These are phyloP conservation scores for Yarrowia osloensis DNA, from an alignment of 805 yeast species.

Conservation along the genomic window DNA sequence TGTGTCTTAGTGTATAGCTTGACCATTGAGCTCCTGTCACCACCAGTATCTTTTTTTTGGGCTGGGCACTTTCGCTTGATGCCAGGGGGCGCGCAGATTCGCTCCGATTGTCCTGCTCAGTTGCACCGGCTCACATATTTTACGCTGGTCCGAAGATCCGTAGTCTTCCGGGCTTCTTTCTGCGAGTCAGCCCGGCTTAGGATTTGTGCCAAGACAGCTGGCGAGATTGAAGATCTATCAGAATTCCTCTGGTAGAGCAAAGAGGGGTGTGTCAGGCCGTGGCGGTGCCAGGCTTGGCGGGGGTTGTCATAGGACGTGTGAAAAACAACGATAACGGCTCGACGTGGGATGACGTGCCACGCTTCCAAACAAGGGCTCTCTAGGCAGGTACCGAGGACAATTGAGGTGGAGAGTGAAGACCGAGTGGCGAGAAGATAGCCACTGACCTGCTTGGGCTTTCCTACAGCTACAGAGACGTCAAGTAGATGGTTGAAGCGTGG, in stretches of 20 bases:
- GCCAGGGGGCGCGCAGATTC: not conserved
- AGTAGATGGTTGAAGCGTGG: not conserved
- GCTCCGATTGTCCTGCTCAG: slow-evolving; percentile 7
- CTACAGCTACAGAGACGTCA: no score
- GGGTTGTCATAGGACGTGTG: not conserved
- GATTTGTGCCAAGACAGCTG: slow-evolving; percentile 13
- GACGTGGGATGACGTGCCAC: not conserved
- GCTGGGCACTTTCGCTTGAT: slow-evolving; percentile 16
- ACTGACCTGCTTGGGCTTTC: no score
- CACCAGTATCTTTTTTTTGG: not conserved
- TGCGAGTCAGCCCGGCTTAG: not conserved
- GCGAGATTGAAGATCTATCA: slow-evolving; percentile 7
- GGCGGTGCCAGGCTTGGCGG: slow-evolving; percentile 10
- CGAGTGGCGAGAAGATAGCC: no score
- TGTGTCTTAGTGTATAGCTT: no score
- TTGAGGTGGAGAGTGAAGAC: no score
- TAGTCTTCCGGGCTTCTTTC: not conserved
- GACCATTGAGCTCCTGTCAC: no score
- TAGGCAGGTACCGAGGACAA: not conserved
- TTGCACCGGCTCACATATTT: slow-evolving; percentile 4
- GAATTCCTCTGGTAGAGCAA: not conserved
- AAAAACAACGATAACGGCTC: not conserved
- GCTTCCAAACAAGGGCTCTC: not conserved
- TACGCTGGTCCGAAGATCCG: slow-evolving; percentile 16
- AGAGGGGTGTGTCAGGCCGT: slow-evolving; percentile 9